These are phyloP conservation scores for Serpula lacrymans DNA, from an alignment of 768 basidiomycete species.

Conservation along the genomic window DNA sequence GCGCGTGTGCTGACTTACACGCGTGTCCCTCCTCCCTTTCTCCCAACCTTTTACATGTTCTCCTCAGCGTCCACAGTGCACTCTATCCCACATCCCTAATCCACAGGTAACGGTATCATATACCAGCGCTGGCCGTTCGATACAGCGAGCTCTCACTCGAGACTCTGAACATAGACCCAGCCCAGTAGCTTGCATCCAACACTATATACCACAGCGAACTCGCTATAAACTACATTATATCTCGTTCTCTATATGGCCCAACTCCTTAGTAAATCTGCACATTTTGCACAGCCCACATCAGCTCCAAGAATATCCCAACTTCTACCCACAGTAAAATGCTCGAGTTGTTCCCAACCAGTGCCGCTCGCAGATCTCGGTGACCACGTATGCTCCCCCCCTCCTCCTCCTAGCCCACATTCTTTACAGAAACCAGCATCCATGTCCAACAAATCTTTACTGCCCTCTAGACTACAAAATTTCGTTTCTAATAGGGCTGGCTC, in stretches of 20 bases:
- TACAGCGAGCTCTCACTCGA: constrained; percentile 1
- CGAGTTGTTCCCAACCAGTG: constrained; percentile 68
- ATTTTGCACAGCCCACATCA: constrained; percentile 8
- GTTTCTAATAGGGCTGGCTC: constrained; percentile 24
- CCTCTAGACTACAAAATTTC: constrained; percentile 47
- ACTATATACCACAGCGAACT: no score
- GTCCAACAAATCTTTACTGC: constrained; percentile 46
- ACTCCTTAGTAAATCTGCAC: constrained; percentile 7
- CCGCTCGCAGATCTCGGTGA: constrained; percentile 72
- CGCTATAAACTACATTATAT: not conserved
- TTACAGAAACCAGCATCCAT: constrained; percentile 29
- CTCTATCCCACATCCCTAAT: constrained; percentile 5
- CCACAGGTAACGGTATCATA: no score
- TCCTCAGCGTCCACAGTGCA: constrained; percentile 5
- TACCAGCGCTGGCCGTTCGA: constrained; percentile 13
- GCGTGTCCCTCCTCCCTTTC: constrained; percentile 1
- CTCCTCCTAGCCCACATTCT: constrained; percentile 37
- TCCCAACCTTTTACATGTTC: constrained; percentile 1
- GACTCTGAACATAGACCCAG: no score
- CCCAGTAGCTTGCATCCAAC: no score
- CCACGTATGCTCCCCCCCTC: constrained; percentile 64
- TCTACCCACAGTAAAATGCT: constrained; percentile 83
- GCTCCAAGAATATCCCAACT: constrained; percentile 50
- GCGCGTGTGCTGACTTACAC: no score
- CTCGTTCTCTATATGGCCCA: constrained; percentile 18